Evolutionary conservation across 495 filamentous ascomycete genomes (phyloP), one percentile per base, ranked within the genome.

Genomic region (Extremus antarcticus): DNA sequence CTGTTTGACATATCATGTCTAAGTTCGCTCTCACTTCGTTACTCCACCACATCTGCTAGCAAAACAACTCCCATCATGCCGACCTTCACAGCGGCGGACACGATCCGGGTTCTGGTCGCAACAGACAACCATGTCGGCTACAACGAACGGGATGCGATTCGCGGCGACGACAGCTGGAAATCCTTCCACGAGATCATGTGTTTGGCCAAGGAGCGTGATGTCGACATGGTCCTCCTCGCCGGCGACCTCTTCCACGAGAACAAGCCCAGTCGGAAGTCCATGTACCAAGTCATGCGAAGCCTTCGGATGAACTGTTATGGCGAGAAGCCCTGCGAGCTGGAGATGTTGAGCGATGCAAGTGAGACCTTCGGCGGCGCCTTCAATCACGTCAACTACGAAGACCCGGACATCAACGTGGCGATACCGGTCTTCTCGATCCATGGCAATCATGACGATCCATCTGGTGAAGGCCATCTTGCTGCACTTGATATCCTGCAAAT

Each of bases 241-340:
- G 92, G 92, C 23, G 92, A 99, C 65, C 77, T 99, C 1, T 99
- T 99, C 70, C 92, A 99, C 67, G 92, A 99, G 58, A 99, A 99
- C 63, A 95, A 94, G 65, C 92, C 92, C 3, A 94, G 88, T n/a
- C 78, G 94, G 43, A 94, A 95, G 63, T 78, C 89, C 32, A 88
- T 99, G 86, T 97, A 94, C 66, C 85, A 97, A 58, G 92, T 96
- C 50, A 97, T 96, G 88, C 81, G 88, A 41, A 89, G 85, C 0
- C 75, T 99, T 25, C 81, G 92, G 19, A 84, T 88, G 79, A 91
- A 94, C 69, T 97, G 94, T 62, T 82, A 91, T 17, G 92, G 92
- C 21, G 87, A 91, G 65, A 95, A 91, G 57, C 92, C 92, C 0
- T 97, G 92, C 69, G 87, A 96, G 73, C 74, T 99, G 43, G 87